Percentiles rank a stretch among this genome's conserved stretches.
Evolutionary conservation across 805 yeast genomes (phyloP).

Genomic region (Wickerhamiella sergipiensis): DNA sequence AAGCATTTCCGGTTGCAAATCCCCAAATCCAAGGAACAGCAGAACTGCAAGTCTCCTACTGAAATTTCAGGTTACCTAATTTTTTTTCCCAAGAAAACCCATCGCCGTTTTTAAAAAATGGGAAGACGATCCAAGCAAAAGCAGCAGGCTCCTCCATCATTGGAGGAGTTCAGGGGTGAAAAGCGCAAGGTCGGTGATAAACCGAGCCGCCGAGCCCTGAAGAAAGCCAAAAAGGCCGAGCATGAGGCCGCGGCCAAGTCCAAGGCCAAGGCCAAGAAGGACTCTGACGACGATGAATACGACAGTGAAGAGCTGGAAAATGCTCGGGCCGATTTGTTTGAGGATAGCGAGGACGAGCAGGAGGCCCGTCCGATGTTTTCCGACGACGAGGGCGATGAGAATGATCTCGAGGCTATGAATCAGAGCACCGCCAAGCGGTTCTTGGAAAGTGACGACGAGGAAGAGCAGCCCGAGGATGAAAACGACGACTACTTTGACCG

Average conservation of each 20-base stretch:
- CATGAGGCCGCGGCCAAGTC: conserved; percentile 17
- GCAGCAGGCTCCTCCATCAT: conserved; percentile 83
- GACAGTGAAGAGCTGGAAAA: conserved; percentile 50
- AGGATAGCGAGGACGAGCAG: conserved; percentile 45
- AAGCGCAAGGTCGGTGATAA: conserved; percentile 11
- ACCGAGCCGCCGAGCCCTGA: conserved; percentile 21
- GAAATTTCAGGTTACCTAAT: conserved; percentile 2
- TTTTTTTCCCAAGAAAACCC: conserved; percentile 1
- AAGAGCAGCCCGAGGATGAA: conserved; percentile 6
- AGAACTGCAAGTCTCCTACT: neutral
- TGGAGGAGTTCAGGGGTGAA: conserved; percentile 57
- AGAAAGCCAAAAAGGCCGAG: conserved; percentile 18
- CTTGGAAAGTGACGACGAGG: conserved; percentile 11
- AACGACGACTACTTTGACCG: conserved; percentile 14
- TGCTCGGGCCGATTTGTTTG: conserved; percentile 33
- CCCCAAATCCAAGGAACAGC: neutral
- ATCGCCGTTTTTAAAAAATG: conserved; percentile 31
- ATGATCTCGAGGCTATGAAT: conserved; percentile 28
- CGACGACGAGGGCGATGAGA: conserved; percentile 56
- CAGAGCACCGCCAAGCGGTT: conserved; percentile 18
- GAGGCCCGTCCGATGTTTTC: conserved; percentile 61
- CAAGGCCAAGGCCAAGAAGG: conserved; percentile 29
- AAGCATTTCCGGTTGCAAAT: neutral
- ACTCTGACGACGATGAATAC: conserved; percentile 40
- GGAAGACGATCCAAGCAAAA: conserved; percentile 89